phyloP scores from a whole-genome alignment of 495 filamentous ascomycete species.

The Penicillium canescens region DNA sequence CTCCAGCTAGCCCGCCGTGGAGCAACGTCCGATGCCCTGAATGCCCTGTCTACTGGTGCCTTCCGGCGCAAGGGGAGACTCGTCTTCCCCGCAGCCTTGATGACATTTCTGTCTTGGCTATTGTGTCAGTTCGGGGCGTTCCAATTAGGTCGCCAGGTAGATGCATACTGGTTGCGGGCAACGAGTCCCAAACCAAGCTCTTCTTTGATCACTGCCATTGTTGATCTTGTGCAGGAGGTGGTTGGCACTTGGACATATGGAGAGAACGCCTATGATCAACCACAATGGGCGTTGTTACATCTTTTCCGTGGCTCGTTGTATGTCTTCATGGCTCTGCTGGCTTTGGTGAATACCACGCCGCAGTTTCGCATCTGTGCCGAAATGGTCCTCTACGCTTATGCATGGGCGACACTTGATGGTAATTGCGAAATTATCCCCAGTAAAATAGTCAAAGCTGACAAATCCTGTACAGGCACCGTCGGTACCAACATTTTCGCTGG shows the following conservation, averaged over 20 bases:
- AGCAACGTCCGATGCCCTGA: constrained; percentile 8
- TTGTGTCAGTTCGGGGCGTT: constrained; percentile 10
- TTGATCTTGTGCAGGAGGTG: neutral
- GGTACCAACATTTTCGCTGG: constrained; percentile 13
- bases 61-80: constrained; percentile 14
- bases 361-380: constrained; percentile 11
- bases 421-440: neutral
- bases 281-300: constrained; percentile 11
- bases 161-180: constrained; percentile 11
- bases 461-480: neutral
- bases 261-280: constrained; percentile 14
- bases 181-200: constrained; percentile 7
- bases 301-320: constrained; percentile 14
- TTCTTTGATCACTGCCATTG: constrained; percentile 3
- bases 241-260: constrained; percentile 10
- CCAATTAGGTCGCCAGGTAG: constrained; percentile 10
- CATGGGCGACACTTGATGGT: constrained; percentile 10
- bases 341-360: constrained; percentile 11
- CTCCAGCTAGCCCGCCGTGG: constrained; percentile 14
- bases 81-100: constrained; percentile 7
- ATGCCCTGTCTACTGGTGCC: constrained; percentile 6
- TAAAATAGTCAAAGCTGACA: neutral
- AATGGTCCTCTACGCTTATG: constrained; percentile 3
- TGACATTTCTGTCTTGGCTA: constrained; percentile 9
- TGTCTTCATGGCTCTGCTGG: constrained; percentile 12